phyloP scores from a whole-genome alignment of 371 early-diverging fungal genomes.

The Mortierella polycephala region DNA sequence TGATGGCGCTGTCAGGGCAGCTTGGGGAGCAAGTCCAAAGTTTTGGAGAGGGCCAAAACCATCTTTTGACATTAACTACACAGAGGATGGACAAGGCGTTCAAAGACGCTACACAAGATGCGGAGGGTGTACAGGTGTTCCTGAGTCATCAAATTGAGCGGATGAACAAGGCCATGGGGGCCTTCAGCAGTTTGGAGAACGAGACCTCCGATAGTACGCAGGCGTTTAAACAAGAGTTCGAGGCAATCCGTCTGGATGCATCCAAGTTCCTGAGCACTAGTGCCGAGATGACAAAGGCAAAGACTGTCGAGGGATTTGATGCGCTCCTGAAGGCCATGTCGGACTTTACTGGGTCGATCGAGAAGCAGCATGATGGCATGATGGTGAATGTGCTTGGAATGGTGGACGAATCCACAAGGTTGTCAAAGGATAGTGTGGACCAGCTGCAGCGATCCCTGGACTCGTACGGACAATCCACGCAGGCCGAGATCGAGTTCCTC shows the following conservation, averaged over 20 bases:
- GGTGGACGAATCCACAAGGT: conserved; percentile 26
- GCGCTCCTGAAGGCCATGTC: conserved; percentile 19
- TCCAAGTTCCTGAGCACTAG: conserved; percentile 18
- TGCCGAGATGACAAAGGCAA: conserved; percentile 9
- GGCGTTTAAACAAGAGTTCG: conserved; percentile 27
- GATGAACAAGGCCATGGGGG: conserved; percentile 18
- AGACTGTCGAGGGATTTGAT: conserved; percentile 23
- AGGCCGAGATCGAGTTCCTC: conserved; percentile 26
- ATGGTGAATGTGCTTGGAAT: conserved; percentile 10
- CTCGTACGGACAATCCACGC: conserved; percentile 23
- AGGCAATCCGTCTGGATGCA: conserved; percentile 15
- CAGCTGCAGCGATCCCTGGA: conserved; percentile 22
- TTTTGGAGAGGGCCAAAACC: conserved; percentile 12
- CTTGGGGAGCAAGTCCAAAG: conserved; percentile 19
- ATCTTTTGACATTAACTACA: conserved; percentile 5
- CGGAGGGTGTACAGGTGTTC: conserved; percentile 9
- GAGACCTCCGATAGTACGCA: conserved; percentile 5
- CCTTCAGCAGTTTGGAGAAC: conserved; percentile 10
- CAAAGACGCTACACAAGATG: conserved; percentile 16
- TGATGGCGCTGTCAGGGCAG: conserved; percentile 11
- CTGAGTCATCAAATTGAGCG: conserved; percentile 26
- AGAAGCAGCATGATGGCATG: conserved; percentile 21
- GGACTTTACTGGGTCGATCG: conserved; percentile 16
- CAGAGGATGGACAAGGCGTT: conserved; percentile 25
- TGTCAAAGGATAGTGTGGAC: conserved; percentile 19